Evolutionary conservation across 2,329 filamentous ascomycete genomes (phyloP).

Genomic region (Aureobasidium uvarum): DNA sequence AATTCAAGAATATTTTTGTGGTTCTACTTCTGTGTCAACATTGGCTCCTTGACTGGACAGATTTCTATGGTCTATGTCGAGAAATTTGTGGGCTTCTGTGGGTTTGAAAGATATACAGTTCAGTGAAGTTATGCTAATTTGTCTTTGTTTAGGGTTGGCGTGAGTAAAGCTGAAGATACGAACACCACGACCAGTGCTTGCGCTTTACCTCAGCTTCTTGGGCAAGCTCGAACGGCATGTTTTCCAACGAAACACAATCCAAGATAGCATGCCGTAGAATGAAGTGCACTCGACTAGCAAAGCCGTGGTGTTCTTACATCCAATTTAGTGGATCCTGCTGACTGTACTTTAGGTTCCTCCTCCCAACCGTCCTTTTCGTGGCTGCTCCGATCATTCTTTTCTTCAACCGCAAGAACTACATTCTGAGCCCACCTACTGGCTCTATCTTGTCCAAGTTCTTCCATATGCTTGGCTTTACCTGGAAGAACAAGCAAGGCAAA

Average conservation of each 20-base stretch:
- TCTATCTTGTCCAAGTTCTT: constrained; percentile 69
- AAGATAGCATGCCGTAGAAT: too few relatives aligned
- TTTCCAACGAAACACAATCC: too few relatives aligned
- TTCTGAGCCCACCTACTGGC: constrained; percentile 64
- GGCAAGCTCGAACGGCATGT: too few relatives aligned
- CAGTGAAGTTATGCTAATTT: background rate
- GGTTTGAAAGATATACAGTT: too few relatives aligned
- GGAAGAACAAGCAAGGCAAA: constrained; percentile 46
- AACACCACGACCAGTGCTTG: too few relatives aligned
- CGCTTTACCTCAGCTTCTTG: too few relatives aligned
- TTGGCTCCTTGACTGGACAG: constrained; percentile 62
- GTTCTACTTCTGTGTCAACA: constrained; percentile 70
- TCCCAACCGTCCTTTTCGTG: constrained; percentile 62
- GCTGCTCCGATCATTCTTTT: constrained; percentile 41
- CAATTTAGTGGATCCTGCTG: too few relatives aligned
- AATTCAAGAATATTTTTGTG: constrained; percentile 54
- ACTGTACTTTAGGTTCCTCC: constrained; percentile 45
- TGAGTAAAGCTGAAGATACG: too few relatives aligned
- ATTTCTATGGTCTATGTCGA: constrained; percentile 68
- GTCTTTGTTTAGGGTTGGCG: background rate
- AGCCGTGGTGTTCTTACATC: too few relatives aligned
- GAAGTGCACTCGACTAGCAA: too few relatives aligned
- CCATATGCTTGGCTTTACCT: constrained; percentile 58
- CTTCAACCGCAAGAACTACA: constrained; percentile 48
- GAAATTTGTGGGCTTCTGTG: constrained; percentile 59